These are phyloP conservation scores for Pinus taeda DNA, from an alignment of 75 land plant genomes.

Conservation along the genomic window DNA sequence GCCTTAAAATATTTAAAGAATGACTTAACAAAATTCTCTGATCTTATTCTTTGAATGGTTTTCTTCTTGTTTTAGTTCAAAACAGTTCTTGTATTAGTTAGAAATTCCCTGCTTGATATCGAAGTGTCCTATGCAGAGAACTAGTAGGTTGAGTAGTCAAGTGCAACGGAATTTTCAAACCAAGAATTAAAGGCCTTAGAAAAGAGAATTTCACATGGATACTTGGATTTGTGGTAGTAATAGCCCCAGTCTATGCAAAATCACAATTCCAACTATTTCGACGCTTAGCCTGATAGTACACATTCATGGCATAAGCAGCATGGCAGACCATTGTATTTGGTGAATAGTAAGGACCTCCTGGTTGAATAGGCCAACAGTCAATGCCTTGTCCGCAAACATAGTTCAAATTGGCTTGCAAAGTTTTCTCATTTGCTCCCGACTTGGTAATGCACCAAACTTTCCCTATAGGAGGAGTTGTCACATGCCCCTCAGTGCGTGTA, in stretches of 20 bases:
- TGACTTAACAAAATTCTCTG: too few relatives aligned
- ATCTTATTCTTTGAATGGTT: too few relatives aligned
- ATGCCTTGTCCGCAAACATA: conserved; percentile 62
- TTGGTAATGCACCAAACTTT: conserved; percentile 60
- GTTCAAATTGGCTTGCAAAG: conserved; percentile 55
- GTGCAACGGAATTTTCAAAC: neutral
- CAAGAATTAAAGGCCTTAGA: neutral
- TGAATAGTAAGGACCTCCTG: conserved; percentile 57
- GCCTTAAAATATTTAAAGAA: too few relatives aligned
- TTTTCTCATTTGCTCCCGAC: conserved; percentile 30
- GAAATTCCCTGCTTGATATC: too few relatives aligned
- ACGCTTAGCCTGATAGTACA: conserved; percentile 47
- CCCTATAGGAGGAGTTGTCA: conserved; percentile 9
- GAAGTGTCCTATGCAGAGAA: too few relatives aligned
- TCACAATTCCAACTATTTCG: conserved; percentile 73
- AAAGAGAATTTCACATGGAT: conserved; percentile 7
- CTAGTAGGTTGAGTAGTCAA: too few relatives aligned
- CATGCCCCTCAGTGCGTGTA: neutral
- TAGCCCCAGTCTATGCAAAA: conserved; percentile 51
- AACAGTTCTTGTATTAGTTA: too few relatives aligned
- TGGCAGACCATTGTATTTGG: conserved; percentile 60
- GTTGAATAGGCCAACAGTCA: conserved; percentile 64
- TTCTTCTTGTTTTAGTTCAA: too few relatives aligned
- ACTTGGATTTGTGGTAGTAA: conserved; percentile 62
- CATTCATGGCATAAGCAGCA: conserved; percentile 78